Evolutionary conservation across 371 early-diverging fungal genomes (phyloP), one percentile per base, ranked within the genome.

Genomic region (Lichtheimia hyalospora): DNA sequence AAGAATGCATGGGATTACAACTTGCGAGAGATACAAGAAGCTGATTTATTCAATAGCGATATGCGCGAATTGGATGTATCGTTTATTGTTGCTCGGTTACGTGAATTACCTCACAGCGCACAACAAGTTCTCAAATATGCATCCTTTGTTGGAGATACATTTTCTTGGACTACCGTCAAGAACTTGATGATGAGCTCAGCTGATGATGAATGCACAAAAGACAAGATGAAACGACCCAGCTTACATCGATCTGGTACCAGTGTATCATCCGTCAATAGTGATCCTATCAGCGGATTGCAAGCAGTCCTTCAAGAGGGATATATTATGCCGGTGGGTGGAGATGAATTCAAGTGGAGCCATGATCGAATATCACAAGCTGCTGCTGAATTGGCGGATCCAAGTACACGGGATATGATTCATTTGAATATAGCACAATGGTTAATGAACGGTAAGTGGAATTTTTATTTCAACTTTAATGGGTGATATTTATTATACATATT

Each of bases 351-450:
- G 57, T 79, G 75, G 74, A 74, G 69, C 3, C 79, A 79, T 52
- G 79, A 79, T 54, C 68, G 76, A 13, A 75, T 71, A 40, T 79
- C 76, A 3, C 76, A 73, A 61, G 79, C 79, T n/a, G 79, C 79
- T 2, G 75, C 73, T 69, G 71, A 69, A 23, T 53, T 79, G 1
- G 79, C 67, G n/a, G 57, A 71, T 39, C 70, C 71, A 3, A 63
- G 58, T 21, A 63, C 58, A 5, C 60, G 74, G 2, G 72, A 66
- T 40, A 66, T 57, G 21, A 79, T 79, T 8, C 79, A 79, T 50
- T 53, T 74, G 2, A 69, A 62, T 10, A 75, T 79, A 53, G 76
- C 76, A 0, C 54, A 68, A n/a, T 69, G 65, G 21, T 43, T 74
- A 18, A 56, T 78, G 53, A 49, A 62, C 4, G 61, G 68, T 66